phyloP scores from a whole-genome alignment of 306 rosid genomes.

The Casuarina equisetifolia region DNA sequence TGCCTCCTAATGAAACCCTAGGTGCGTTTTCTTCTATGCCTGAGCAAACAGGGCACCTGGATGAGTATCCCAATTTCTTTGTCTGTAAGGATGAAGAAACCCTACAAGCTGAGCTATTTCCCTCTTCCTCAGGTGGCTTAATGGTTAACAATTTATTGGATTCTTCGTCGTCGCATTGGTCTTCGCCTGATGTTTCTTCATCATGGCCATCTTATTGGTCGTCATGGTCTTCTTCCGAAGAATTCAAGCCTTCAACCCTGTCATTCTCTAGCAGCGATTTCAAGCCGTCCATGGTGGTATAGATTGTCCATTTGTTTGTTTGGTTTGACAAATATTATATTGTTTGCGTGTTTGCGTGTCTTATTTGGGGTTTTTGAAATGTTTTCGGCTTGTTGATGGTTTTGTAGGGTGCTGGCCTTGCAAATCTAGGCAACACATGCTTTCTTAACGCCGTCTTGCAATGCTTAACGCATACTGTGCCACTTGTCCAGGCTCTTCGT shows the following conservation, averaged over 20 bases:
- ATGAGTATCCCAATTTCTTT: background rate
- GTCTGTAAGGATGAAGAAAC: background rate
- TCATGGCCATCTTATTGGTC: conserved; percentile 10
- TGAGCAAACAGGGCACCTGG: background rate
- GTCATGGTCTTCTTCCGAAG: conserved; percentile 18
- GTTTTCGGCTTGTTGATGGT: conserved; percentile 9
- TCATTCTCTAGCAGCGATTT: conserved; percentile 8
- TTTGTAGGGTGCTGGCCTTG: conserved; percentile 81
- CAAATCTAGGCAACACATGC: conserved; percentile 83
- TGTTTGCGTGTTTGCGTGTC: background rate
- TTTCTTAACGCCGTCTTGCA: conserved; percentile 79
- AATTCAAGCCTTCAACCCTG: background rate
- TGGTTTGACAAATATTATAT: background rate
- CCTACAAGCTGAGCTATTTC: conserved; percentile 7
- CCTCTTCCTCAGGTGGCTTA: conserved; percentile 9
- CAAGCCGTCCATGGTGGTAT: conserved; percentile 46
- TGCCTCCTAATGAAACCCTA: background rate
- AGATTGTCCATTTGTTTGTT: background rate
- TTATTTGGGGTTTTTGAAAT: conserved; percentile 12
- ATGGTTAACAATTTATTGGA: conserved; percentile 6
- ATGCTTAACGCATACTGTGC: conserved; percentile 89
- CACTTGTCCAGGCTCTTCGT: conserved; percentile 61
- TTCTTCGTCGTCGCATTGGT: conserved; percentile 1
- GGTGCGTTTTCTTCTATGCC: conserved; percentile 1
- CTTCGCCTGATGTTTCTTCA: background rate